Percentiles rank a stretch among this genome's conserved stretches.
These are phyloP conservation scores for Cyberlindnera mycetangii DNA, from an alignment of 805 yeast genomes.

Conservation along the genomic window DNA sequence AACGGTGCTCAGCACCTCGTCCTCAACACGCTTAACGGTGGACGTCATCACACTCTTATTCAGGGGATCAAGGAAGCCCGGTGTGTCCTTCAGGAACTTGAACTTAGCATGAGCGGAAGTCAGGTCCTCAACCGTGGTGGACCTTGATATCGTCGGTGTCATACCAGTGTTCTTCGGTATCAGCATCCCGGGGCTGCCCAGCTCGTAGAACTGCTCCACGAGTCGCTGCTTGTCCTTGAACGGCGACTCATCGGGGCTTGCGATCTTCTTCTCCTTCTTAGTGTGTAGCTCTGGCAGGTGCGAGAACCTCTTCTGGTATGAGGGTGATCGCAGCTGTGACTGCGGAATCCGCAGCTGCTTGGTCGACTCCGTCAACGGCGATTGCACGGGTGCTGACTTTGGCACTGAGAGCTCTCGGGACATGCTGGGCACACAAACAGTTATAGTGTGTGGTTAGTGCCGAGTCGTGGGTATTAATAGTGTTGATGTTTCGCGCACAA, in stretches of 20 bases:
- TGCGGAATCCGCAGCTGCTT: slow-evolving; percentile 19
- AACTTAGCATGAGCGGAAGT: not conserved
- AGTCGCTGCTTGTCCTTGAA: slow-evolving; percentile 14
- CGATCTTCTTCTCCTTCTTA: not conserved
- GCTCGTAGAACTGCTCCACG: slow-evolving; percentile 23
- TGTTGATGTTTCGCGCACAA: no score
- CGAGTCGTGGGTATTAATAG: not conserved
- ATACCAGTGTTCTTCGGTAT: slow-evolving; percentile 3
- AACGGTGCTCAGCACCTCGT: slow-evolving; percentile 1
- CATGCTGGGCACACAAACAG: no score
- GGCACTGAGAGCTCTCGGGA: slow-evolving; percentile 1
- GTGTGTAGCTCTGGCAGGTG: slow-evolving; percentile 9
- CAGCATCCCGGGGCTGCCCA: slow-evolving; percentile 2
- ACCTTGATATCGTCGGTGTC: slow-evolving; percentile 10
- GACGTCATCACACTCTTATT: not conserved
- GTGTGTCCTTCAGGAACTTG: slow-evolving; percentile 5
- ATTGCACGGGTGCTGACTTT: slow-evolving; percentile 20
- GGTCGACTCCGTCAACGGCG: slow-evolving; percentile 15
- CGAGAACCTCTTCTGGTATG: slow-evolving; percentile 3
- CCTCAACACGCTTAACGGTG: slow-evolving; percentile 1
- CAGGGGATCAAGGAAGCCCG: not conserved
- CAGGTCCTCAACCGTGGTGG: slow-evolving; percentile 9
- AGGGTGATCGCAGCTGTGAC: slow-evolving; percentile 9
- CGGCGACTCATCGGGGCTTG: slow-evolving; percentile 2
- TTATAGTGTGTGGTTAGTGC: no score